Evolutionary conservation across 768 basidiomycete genomes (phyloP).

Genomic region (Kwoniella heveanensis): DNA sequence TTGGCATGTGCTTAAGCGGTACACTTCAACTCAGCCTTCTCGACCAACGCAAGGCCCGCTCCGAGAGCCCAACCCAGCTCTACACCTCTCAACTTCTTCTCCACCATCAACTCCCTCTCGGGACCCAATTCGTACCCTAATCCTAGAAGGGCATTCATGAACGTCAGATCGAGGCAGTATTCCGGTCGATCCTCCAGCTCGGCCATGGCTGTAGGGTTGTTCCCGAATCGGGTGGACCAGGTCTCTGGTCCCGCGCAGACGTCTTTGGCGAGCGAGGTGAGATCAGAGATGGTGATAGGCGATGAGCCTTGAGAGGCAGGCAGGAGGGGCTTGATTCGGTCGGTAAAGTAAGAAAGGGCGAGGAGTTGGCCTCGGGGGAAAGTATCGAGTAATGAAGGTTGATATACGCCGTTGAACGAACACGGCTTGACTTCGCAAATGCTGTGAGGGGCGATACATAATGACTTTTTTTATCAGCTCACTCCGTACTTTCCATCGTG

Average conservation of each 20-base stretch:
- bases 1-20: constrained; percentile 38
- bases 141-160: constrained; percentile 83
- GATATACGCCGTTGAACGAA: constrained; percentile 96
- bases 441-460: constrained; percentile 49
- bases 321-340: constrained; percentile 81
- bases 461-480: neutral
- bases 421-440: constrained; percentile 91
- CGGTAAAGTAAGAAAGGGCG: constrained; percentile 97
- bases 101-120: constrained; percentile 66
- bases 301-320: constrained; percentile 44
- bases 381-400: constrained; percentile 84
- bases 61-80: constrained; percentile 94
- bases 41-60: constrained; percentile 60
- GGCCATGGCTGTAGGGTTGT: constrained; percentile 60
- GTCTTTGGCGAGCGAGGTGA: constrained; percentile 67
- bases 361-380: constrained; percentile 83
- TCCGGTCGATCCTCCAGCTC: constrained; percentile 84
- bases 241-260: constrained; percentile 71
- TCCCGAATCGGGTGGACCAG: constrained; percentile 61
- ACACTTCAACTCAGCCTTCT: constrained; percentile 54
- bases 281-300: constrained; percentile 62
- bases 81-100: constrained; percentile 83
- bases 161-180: constrained; percentile 93
- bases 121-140: constrained; percentile 87
- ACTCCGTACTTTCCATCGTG: too few species aligned